These are phyloP conservation scores for Halophytophthora polymorphica DNA, from an alignment of 352 stramenopile species.

Conservation along the genomic window DNA sequence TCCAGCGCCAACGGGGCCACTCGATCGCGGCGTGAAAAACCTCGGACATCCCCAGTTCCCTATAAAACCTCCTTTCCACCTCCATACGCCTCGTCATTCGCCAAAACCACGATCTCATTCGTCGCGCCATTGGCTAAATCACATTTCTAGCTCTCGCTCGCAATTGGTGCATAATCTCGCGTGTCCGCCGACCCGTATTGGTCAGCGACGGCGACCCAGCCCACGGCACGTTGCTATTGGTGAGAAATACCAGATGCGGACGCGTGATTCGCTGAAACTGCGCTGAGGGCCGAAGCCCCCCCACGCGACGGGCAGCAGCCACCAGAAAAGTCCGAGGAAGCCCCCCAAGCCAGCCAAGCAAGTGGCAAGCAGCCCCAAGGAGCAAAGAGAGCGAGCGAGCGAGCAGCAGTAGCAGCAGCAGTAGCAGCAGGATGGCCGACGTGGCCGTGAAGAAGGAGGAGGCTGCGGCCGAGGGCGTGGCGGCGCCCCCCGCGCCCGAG, in stretches of 20 bases:
- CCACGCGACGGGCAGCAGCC: slow-evolving; percentile 15
- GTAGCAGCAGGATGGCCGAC: slow-evolving; percentile 46
- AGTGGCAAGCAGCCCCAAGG: slow-evolving; percentile 11
- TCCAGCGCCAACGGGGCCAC: not conserved
- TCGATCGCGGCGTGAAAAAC: too few relatives aligned
- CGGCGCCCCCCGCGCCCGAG: slow-evolving; percentile 56
- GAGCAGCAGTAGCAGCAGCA: slow-evolving; percentile 6
- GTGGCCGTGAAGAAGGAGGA: slow-evolving; percentile 47
- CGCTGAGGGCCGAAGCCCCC: too few relatives aligned
- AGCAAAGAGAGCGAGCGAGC: slow-evolving; percentile 1
- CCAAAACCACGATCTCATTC: slow-evolving; percentile 7
- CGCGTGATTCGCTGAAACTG: too few relatives aligned
- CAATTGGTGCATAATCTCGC: too few relatives aligned
- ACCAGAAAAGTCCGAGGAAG: slow-evolving; percentile 41
- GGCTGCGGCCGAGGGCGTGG: slow-evolving; percentile 29
- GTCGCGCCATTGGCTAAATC: not conserved
- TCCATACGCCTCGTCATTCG: slow-evolving; percentile 13
- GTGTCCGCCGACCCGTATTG: too few relatives aligned
- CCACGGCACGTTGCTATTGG: too few relatives aligned
- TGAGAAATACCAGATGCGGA: too few relatives aligned
- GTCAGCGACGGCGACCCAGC: too few relatives aligned
- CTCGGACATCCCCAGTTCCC: too few relatives aligned
- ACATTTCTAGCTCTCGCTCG: too few relatives aligned
- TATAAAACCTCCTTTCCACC: too few relatives aligned
- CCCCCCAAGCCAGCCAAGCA: slow-evolving; percentile 22